Base-by-base conservation (phyloP, 2,329 filamentous ascomycete species). In the Stemphylium beticola region DNA sequence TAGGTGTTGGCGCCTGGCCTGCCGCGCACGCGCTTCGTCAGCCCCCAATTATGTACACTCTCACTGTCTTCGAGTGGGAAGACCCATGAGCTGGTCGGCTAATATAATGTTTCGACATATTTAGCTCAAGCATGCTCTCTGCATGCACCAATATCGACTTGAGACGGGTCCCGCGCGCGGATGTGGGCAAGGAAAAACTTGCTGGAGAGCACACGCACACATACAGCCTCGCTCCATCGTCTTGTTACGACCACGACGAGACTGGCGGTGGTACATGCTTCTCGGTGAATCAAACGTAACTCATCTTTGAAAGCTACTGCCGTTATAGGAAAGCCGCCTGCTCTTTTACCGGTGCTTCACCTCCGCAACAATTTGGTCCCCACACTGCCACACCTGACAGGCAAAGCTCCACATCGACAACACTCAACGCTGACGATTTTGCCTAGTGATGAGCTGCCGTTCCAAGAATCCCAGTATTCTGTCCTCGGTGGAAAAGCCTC, bases 341-440 rank as follows among this genome's bases (percentile, higher is more conserved):
- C 20, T 14, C 20, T 29, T 40, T 26, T 26, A 29, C 38, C 20
- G 20, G 38, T 40, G 38, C 33, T 36, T 36, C 33, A 18, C 15
- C 14, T 17, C 33, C n/a, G 14, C 33, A 36, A 36, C 33, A 36
- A 20, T n/a, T 15, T 24, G 3, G 22, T 14, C 20, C 20, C 43
- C 42, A 38, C 43, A 42, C 22, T 38, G 31, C 40, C 43, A 26
- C 41, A 11, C 42, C 15, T 53, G 43, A 53, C 42, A 52, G 38
- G 17, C 24, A 17, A 41, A 24, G 46, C 46, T 49, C 47, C 47
- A 55, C 38, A 42, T 31, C 26, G 43, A 39, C 49, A 52, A 14
- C 36, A 17, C 42, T 40, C 34, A 46, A 36, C 15, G 18, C 15
- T 39, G 22, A 29, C 14, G 17, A 31, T 52, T 49, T 47, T 41